Evolutionary conservation across 2,329 filamentous ascomycete genomes (phyloP), one percentile per base, ranked within the genome.

Genomic region (Aureobasidium leucospermi): DNA sequence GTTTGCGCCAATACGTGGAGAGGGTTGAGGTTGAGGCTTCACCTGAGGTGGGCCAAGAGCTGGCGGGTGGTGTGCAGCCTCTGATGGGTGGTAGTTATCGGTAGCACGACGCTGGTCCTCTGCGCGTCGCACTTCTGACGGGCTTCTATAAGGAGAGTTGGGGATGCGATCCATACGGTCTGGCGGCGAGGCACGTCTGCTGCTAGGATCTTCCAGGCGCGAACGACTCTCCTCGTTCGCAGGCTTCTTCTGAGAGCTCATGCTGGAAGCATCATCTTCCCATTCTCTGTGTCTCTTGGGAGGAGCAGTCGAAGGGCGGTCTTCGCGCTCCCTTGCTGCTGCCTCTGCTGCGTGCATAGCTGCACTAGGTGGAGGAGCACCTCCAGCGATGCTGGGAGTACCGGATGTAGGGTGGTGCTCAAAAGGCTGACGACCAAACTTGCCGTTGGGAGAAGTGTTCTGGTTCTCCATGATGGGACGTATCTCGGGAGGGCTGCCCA

Each of bases 231-330:
- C 92, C 5, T 97, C 93, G 41, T 86, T 96, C 9, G 89, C 87
- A 62, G 89, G 85, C 77, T 96, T 96, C 78, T 96, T 96, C 46
- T 81, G 79, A 4, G 85, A 61, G 56, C 62, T 64, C 43, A 57
- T 58, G 53, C 61, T 66, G 4, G 70, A 76, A 23, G 84, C 77
- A 38, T 95, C 90, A 38, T 93, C 88, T 65, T 97, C 94, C 92
- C 94, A 96, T 69, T 97, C 94, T 51, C 92, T 86, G 71, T 86
- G 82, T 60, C 94, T 85, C 80, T 99, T 99, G 60, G 87, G 85
- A 3, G 83, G 83, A 10, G 89, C 79, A 2, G 79, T 95, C 1
- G 87, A 75, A 16, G 91, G 89, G n/a, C 91, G 83, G 43, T 86
- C 83, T 59, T 96, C 88, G 62, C 81, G 73, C 49, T 86, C 83